These are phyloP conservation scores for Plasmodium falciparum DNA, from an alignment of 169 alveolate species.

Conservation along the genomic window DNA sequence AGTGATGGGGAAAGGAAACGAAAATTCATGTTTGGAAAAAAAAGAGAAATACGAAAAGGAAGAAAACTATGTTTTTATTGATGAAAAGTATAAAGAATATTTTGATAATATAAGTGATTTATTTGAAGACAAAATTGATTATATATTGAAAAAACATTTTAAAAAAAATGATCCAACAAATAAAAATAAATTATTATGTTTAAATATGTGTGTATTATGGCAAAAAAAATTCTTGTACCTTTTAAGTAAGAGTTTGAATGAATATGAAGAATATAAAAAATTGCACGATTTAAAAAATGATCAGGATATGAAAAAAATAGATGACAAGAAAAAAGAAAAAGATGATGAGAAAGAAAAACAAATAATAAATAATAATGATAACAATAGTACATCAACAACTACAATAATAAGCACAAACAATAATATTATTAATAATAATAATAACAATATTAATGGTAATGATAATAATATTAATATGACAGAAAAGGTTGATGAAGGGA, in stretches of 20 bases:
- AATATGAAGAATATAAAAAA: constrained; percentile 54
- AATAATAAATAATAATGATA: neutral
- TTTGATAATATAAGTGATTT: constrained; percentile 67
- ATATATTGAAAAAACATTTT: constrained; percentile 58
- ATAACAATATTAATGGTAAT: neutral
- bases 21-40: neutral
- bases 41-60: constrained; percentile 8
- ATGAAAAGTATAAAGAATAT: constrained; percentile 60
- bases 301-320: neutral
- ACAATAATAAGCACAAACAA: neutral
- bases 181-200: constrained; percentile 54
- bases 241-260: constrained; percentile 24
- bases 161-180: constrained; percentile 66
- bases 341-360: neutral
- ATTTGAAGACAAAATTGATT: constrained; percentile 66
- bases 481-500: neutral
- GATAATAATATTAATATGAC: neutral
- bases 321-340: neutral
- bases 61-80: constrained; percentile 63
- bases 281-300: constrained; percentile 8
- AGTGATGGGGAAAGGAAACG: neutral
- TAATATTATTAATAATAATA: neutral
- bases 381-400: neutral
- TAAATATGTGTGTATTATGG: constrained; percentile 61
- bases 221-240: constrained; percentile 26